Base-by-base conservation (phyloP, 495 filamentous ascomycete genomes). In the Penicillium bovifimosum region DNA sequence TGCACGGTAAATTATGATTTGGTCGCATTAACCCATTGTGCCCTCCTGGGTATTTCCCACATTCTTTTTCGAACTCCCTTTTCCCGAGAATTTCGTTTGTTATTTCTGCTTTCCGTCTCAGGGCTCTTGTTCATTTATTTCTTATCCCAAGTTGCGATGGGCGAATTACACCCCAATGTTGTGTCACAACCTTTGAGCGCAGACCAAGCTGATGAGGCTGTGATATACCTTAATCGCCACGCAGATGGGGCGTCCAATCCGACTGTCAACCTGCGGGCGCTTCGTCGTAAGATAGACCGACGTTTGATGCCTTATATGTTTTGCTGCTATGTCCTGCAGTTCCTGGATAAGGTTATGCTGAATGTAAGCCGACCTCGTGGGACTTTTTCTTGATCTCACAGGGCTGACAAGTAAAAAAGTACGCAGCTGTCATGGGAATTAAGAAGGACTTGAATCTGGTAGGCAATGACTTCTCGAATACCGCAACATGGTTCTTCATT, bases 301-400 rank as follows among this genome's bases (percentile, higher is more conserved):
- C 61, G 63, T 16, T 71, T 82, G 47, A 56, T 82, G 45, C 79
- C 79, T 6, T 68, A 80, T 14, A 81, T 81, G 79, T 85, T 83
- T 51, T 63, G 69, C 41, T 79, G 75, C 62, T 86, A 86, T 61
- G 74, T 76, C 11, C 69, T 86, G 70, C 83, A 86, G 62, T 86
- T 83, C 53, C 62, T 86, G 31, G 84, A 86, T 63, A 86, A 86
- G 66, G 77, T 84, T 38, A 74, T 82, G 47, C 69, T 85, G 51
- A 85, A 85, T 50, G 77, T 80, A 40, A 53, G 62, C 57, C 17
- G 51, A 62, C 62, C 4, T 24, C 20, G 20, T 24, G 20, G 20
- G 20, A 24, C 20, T 4, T 24, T 38, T 41, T 18, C 5, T n/a
- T n/a, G n/a, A 17, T 20, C 39, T 28, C 13, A 20, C 20, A 24